Evolutionary conservation across 2,329 filamentous ascomycete species (phyloP), one percentile per base, ranked within the genome.

Genomic region (Arthrobotrys megalospora): DNA sequence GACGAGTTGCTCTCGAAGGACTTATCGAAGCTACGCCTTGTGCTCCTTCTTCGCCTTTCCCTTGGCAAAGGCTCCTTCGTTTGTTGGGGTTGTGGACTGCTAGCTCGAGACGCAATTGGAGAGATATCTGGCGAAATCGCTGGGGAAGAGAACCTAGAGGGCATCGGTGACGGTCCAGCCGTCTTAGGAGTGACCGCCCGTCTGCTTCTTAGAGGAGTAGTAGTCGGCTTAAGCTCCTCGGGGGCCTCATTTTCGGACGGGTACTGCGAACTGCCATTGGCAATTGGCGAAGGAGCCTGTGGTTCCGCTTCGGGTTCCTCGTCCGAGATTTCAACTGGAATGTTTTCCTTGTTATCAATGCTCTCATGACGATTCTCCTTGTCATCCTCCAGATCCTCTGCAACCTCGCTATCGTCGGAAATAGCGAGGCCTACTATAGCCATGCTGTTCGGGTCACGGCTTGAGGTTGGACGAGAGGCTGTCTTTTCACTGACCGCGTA

Each of bases 291-390:
- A 45, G 12, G 41, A 6, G n/a, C n/a, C 1, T 6, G 12, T 24
- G 45, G 7, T 48, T 48, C 19, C 1, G 8, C 19, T 28, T 72
- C 62, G 5, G 47, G 36, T 11, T 66, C 58, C 10, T 79, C 67
- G 16, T 79, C 69, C 4, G 75, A 72, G n/a, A 72, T 41, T 7
- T 68, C 75, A 16, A 79, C 52, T 0, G 75, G 67, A 19, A 79
- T 79, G 38, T 73, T 79, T 41, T 79, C 67, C 28, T 79, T 77
- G 16, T 77, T 71, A 52, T 77, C 73, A 24, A 70, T 47, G 43
- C 66, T 71, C 5, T 70, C 67, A 12, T 73, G 62, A 7, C 48
- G 67, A 50, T 72, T 79, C 34, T 79, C 67, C 43, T 79, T 79
- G n/a, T 79, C 67, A 3, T 66, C 66, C 38, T 79, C 75, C 2